Evolutionary conservation across 805 yeast species (phyloP).

Genomic region (Candida easanensis): DNA sequence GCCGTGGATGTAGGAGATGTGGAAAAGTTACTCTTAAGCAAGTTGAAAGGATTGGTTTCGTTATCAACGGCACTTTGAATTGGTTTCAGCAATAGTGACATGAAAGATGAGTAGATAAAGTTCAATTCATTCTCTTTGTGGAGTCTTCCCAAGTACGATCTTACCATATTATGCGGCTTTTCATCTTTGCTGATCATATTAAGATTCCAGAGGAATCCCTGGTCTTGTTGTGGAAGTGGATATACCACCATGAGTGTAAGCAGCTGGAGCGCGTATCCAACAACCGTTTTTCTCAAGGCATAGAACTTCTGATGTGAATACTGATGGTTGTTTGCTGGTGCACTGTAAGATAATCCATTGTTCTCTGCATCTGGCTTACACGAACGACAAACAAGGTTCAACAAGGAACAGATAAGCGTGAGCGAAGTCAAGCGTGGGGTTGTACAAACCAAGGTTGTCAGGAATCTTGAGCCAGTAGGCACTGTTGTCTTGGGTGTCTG

Average conservation of each 20-base stretch:
- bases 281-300: constrained; percentile 44
- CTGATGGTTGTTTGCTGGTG: constrained; percentile 17
- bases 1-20: constrained; percentile 15
- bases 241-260: constrained; percentile 59
- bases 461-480: constrained; percentile 55
- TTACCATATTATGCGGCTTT: constrained; percentile 44
- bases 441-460: constrained; percentile 51
- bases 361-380: constrained; percentile 38
- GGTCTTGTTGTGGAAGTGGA: constrained; percentile 53
- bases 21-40: constrained; percentile 21
- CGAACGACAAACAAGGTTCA: constrained; percentile 60
- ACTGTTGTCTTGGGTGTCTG: constrained; percentile 39
- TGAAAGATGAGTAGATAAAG: constrained; percentile 45
- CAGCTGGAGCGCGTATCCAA: constrained; percentile 58
- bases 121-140: constrained; percentile 53
- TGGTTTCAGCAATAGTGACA: constrained; percentile 47
- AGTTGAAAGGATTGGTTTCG: constrained; percentile 36
- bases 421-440: constrained; percentile 43
- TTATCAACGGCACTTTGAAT: constrained; percentile 36
- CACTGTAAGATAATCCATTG: constrained; percentile 43
- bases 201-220: constrained; percentile 33
- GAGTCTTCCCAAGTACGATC: constrained; percentile 51
- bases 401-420: constrained; percentile 62
- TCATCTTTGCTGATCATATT: constrained; percentile 28
- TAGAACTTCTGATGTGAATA: constrained; percentile 24